Base-by-base conservation (phyloP, 352 stramenopile species). In the Pythium brachiatum region DNA sequence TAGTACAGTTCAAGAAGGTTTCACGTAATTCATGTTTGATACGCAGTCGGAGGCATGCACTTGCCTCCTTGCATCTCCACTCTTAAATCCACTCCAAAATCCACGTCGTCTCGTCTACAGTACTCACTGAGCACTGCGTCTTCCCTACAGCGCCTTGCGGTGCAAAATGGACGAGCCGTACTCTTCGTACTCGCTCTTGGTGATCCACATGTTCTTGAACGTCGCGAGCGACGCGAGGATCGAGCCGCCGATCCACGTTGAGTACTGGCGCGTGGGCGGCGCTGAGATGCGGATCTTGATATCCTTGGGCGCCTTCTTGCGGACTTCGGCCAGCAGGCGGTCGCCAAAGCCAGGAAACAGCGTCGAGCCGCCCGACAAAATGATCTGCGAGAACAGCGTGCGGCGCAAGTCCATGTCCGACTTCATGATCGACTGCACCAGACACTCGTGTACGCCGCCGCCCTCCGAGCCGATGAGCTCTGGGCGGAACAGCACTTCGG, bases 121-220 rank as follows among this genome's bases (percentile, higher is more conserved):
- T 23, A 23, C 41, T 23, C 12, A 48, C 3, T 8, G 41, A 48
- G n/a, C 18, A 15, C 29, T 34, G 5, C 29, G 29, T 34, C 29
- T 5, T 34, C 2, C 34, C 78, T 90, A 96, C 57, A 96, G 78
- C 53, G 93, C 98, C 72, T 98, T 99, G 62, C 96, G 89, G 84
- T 99, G 95, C 23, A 99, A 80, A 75, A 99, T 98, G n/a, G 86
- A 90, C 56, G 94, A 76, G 23, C 97, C 97, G 71, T 96, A 96
- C 79, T 99, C 97, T 51, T 99, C 97, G 73, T 99, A 99, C 78
- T 99, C 97, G 52, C 82, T 88, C 78, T 98, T 99, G 48, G 94
- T 98, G 73, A 99, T 98, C 96, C 96, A 99, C 96, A 99, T 99
- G 65, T 99, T 97, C 78, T 98, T 96, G 82, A 99, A 99, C 23